Evolutionary conservation across 2,329 filamentous ascomycete genomes (phyloP).

Genomic region (Penicillium sp.): DNA sequence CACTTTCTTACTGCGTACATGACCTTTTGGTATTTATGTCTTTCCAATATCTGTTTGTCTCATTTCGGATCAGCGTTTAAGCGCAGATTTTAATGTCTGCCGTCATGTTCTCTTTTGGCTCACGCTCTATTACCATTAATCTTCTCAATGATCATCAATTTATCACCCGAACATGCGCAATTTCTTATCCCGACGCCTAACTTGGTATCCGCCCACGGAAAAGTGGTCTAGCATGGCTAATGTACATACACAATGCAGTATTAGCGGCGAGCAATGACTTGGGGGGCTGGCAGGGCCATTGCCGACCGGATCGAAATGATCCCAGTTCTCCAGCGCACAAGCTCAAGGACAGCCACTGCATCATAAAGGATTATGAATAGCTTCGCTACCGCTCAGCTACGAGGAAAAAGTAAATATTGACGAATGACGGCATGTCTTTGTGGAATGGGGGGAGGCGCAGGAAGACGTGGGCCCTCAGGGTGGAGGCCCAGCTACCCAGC

Average conservation of each 20-base stretch:
- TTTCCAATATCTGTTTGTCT: not conserved
- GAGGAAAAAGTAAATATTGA: no score
- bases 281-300: slow-evolving; percentile 7
- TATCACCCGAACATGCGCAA: not conserved
- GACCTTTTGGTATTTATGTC: slow-evolving; percentile 1
- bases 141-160: slow-evolving; percentile 2
- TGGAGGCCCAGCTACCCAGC: not conserved
- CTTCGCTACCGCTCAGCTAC: no score
- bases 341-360: not conserved
- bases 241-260: slow-evolving; percentile 2
- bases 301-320: slow-evolving; percentile 9
- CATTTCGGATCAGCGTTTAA: slow-evolving; percentile 7
- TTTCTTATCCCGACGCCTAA: not conserved
- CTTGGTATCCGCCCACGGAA: not conserved
- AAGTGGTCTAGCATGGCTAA: not conserved
- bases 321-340: not conserved
- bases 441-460: not conserved
- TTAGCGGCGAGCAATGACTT: not conserved
- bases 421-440: slow-evolving; percentile 1
- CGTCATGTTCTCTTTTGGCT: slow-evolving; percentile 2
- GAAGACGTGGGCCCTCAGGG: not conserved
- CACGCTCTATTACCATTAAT: not conserved
- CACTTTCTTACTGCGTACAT: not conserved
- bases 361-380: no score
- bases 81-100: slow-evolving; percentile 6